Evolutionary conservation across 139 green algal genomes (phyloP), one percentile per base, ranked within the genome.

Genomic region (Medakamo hakoo): DNA sequence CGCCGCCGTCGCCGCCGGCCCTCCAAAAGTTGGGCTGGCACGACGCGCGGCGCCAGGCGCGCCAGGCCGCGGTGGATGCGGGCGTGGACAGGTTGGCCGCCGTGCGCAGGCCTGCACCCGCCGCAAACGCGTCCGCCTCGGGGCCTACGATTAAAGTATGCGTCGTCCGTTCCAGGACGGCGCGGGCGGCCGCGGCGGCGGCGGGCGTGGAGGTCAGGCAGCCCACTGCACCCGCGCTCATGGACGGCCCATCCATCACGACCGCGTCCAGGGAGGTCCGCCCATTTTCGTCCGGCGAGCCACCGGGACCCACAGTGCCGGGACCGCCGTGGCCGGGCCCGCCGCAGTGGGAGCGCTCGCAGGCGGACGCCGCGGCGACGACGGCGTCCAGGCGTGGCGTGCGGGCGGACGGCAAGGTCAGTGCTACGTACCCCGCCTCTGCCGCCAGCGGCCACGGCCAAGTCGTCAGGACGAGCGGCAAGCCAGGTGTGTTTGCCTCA

Each of bases 21-120:
- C 30, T 52, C 59, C 83, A 55, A 68, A 83, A 91, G 72, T 91
- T 91, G 14, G 84, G 84, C 68, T 91, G 83, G 65, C 84, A 91
- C 18, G 56, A 23, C 2, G 16, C 24, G 0, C 29, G 25, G 27
- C 63, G 32, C 80, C 80, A 82, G 30, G 52, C 21, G 21, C 9
- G 23, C 59, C 57, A 70, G 27, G 69, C 26, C 16, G 59, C 20
- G 14, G 20, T 16, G 30, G 29, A 27, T 9, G 29, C 29, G 16
- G 32, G 16, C 3, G 29, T 27, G 28, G 59, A 27, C 52, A 91
- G 76, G 62, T 71, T 69, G 48, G 49, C 30, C 3, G 59, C 56
- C 22, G 49, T 22, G 28, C 27, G 27, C 55, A 89, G 40, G 0
- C 76, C 84, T 79, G 91, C 88, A 2, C 66, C 63, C 23, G 57